Evolutionary conservation across 1,284 basidiomycete genomes (phyloP).

Genomic region (Sphaerobolus stellatus): DNA sequence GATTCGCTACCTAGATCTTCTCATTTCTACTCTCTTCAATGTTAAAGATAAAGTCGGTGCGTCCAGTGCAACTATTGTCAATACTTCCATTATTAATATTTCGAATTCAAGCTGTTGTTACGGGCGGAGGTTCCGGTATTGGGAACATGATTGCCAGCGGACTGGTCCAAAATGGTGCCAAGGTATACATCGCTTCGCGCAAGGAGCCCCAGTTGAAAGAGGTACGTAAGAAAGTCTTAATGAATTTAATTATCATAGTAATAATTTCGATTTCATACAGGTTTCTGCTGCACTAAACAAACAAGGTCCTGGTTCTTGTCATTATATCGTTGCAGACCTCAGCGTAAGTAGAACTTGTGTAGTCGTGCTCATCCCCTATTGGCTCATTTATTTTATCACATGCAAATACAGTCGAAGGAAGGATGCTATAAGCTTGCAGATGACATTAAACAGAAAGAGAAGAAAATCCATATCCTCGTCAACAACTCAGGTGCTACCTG

Average conservation of each 20-base stretch:
- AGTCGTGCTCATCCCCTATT: background rate
- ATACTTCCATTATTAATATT: conserved; percentile 8
- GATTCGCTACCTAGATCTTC: too few species aligned
- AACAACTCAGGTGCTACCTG: conserved; percentile 82
- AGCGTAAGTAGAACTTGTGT: conserved; percentile 61
- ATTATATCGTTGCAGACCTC: conserved; percentile 74
- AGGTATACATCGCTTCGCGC: conserved; percentile 83
- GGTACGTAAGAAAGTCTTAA: conserved; percentile 39
- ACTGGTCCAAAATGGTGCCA: conserved; percentile 79
- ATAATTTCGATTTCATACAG: conserved; percentile 34
- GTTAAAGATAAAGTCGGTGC: conserved; percentile 74
- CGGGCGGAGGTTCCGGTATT: conserved; percentile 77
- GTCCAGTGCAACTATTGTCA: conserved; percentile 19
- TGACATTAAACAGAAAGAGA: conserved; percentile 67
- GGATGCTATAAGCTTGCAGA: conserved; percentile 76
- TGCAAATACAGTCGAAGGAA: conserved; percentile 52
- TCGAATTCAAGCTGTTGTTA: conserved; percentile 66
- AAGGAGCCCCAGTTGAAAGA: conserved; percentile 77
- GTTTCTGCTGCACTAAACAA: conserved; percentile 59
- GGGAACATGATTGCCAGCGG: conserved; percentile 81
- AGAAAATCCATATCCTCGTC: conserved; percentile 73
- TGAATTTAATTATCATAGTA: background rate
- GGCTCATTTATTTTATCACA: background rate
- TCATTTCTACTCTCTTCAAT: conserved; percentile 61
- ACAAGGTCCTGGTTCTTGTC: conserved; percentile 55